Base-by-base conservation (phyloP, 2,329 filamentous ascomycete species). In the Epichloe aotearoae region DNA sequence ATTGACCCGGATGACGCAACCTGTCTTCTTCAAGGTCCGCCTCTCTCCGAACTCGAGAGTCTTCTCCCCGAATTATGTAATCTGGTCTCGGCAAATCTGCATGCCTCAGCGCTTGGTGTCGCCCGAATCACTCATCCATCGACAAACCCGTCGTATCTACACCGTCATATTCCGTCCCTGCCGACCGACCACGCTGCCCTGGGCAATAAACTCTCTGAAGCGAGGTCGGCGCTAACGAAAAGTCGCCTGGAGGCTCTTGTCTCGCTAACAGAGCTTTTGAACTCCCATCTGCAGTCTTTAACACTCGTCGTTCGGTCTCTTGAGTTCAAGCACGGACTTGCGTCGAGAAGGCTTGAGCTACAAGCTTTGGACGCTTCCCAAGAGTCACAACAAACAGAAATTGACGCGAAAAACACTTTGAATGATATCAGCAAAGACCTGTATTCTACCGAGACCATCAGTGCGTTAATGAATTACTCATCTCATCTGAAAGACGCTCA, bases 121-220 rank as follows among this genome's bases (percentile, higher is more conserved):
- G 69, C 74, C 1, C 72, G 76, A 39, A 65, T 76, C 36, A 61
- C 69, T 3, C 69, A 72, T 54, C 74, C 75, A 0, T 65, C 65
- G 15, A 77, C 73, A 1, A 77, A 77, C 61, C 68, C 75, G 0
- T 76, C 76, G 19, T 78, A 71, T 58, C 66, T 82, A n/a, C 79
- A 82, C 65, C 77, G 79, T 19, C 63, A 69, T 23, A 73, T 83
- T 47, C 68, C 77, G 1, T 64, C 69, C 17, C 66, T 84, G 2
- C 65, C 73, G 0, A 54, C 63, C 1, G 63, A 69, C 23, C 62
- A 73, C 17, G 55, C 62, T 4, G 52, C 64, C 2, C 69, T 79
- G 1, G 60, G 58, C n/a, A 36, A 60, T 12, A 54, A 63, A 3
- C 58, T 73, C 4, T 51, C 59, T 2, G 53, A 58, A 3, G 57